phyloP scores from a whole-genome alignment of 768 basidiomycete species.

The Pulveroboletus frians region DNA sequence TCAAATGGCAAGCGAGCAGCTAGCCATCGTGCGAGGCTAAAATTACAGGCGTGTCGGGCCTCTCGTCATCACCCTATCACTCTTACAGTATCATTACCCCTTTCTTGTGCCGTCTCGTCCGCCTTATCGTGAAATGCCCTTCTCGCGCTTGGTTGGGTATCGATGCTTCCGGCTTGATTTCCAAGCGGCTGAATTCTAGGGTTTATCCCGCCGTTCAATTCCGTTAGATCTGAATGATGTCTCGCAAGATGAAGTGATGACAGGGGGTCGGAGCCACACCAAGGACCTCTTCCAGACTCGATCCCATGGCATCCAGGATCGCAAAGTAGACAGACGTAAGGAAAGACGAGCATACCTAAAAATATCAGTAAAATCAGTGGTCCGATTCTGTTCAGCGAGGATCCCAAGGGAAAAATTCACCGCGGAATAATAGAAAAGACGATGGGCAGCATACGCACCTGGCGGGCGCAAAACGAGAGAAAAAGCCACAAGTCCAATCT shows the following conservation, averaged over 20 bases:
- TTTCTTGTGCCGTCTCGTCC: neutral
- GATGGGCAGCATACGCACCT: conserved; percentile 29
- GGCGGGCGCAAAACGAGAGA: conserved; percentile 66
- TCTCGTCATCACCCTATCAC: too few relatives aligned
- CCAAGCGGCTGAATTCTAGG: conserved; percentile 61
- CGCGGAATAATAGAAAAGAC: neutral
- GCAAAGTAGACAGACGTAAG: conserved; percentile 71
- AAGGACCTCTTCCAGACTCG: conserved; percentile 63
- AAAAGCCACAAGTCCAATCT: conserved; percentile 72
- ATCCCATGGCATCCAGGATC: conserved; percentile 77
- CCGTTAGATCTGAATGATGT: neutral
- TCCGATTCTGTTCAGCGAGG: conserved; percentile 43
- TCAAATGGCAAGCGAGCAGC: neutral
- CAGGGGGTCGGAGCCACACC: neutral
- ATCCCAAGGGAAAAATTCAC: neutral
- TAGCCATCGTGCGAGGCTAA: neutral
- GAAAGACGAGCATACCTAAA: conserved; percentile 68
- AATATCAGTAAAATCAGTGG: conserved; percentile 75
- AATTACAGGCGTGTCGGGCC: too few relatives aligned
- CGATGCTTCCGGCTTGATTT: conserved; percentile 39
- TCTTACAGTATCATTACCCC: too few relatives aligned
- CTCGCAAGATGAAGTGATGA: too few relatives aligned
- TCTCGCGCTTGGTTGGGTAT: neutral
- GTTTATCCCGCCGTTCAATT: conserved; percentile 33
- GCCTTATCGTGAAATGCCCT: neutral